phyloP scores from a whole-genome alignment of 306 rosid genomes.

The Corylus americana region DNA sequence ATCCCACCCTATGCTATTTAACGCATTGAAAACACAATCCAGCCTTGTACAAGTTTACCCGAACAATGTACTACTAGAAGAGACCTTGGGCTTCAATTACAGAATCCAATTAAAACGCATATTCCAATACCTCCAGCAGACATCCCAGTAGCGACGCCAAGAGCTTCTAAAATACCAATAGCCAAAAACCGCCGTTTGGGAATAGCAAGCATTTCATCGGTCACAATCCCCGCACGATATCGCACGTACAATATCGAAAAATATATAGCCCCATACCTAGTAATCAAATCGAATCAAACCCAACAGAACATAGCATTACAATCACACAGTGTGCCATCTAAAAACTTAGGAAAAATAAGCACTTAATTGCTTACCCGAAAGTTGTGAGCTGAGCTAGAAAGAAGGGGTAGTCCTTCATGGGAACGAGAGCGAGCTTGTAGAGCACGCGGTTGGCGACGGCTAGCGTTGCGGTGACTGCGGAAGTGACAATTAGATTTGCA shows the following conservation, averaged over 20 bases:
- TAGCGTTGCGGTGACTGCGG: slow-evolving; percentile 44
- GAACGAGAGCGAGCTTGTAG: slow-evolving; percentile 84
- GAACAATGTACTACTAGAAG: background rate
- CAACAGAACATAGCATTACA: background rate
- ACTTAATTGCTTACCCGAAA: slow-evolving; percentile 50
- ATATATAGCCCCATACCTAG: slow-evolving; percentile 73
- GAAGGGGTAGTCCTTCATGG: slow-evolving; percentile 77
- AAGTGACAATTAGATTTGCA: slow-evolving; percentile 34
- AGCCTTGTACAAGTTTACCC: background rate
- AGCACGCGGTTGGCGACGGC: slow-evolving; percentile 85
- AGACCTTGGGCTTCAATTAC: background rate
- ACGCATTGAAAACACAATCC: background rate
- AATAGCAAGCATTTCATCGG: slow-evolving; percentile 70
- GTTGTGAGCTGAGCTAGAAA: slow-evolving; percentile 85
- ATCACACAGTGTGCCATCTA: background rate
- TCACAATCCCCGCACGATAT: slow-evolving; percentile 69
- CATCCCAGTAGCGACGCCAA: slow-evolving; percentile 85
- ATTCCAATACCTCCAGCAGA: slow-evolving; percentile 67
- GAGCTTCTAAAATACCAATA: slow-evolving; percentile 78
- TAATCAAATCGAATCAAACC: background rate
- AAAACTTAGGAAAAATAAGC: background rate
- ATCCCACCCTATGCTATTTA: background rate
- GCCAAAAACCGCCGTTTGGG: slow-evolving; percentile 68
- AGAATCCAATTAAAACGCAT: background rate
- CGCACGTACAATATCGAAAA: slow-evolving; percentile 57